Conservation (phyloP, 1,284 basidiomycete species). For the Microbotryomycetes sp. region DNA sequence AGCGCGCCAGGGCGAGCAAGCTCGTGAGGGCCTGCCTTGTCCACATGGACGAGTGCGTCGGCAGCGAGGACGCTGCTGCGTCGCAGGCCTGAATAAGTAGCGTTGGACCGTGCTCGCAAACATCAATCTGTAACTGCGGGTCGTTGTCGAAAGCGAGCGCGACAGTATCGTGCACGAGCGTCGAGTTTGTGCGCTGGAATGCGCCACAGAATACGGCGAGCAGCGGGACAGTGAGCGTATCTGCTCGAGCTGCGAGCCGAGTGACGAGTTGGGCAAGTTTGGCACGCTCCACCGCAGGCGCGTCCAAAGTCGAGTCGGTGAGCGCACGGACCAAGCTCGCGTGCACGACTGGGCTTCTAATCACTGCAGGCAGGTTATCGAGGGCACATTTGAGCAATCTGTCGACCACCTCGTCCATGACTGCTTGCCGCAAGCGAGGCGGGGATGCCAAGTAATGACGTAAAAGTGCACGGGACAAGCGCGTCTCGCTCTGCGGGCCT, state of each 20-base stretch:
- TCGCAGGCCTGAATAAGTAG: background rate
- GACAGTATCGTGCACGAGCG: background rate
- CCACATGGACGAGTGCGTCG: background rate
- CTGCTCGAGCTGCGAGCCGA: background rate
- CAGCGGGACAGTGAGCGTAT: slow-evolving; percentile 2
- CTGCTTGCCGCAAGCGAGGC: too few species aligned
- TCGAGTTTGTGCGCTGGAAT: background rate
- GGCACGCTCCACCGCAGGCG: background rate
- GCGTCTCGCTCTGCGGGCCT: background rate
- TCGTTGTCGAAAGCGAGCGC: background rate
- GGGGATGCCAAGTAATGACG: too few species aligned
- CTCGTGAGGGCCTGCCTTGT: background rate
- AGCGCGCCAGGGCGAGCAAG: background rate
- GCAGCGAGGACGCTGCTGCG: background rate
- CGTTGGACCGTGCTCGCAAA: background rate
- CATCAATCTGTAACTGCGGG: background rate
- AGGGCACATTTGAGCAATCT: background rate
- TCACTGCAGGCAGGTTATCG: background rate
- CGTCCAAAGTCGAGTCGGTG: background rate
- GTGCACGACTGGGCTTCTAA: background rate
- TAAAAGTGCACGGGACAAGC: too few species aligned
- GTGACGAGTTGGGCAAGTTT: background rate
- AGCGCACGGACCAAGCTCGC: background rate
- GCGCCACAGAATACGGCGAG: slow-evolving; percentile 8
- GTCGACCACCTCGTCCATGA: background rate